Evolutionary conservation across 768 basidiomycete species (phyloP).

Genomic region (Suillus paluster): DNA sequence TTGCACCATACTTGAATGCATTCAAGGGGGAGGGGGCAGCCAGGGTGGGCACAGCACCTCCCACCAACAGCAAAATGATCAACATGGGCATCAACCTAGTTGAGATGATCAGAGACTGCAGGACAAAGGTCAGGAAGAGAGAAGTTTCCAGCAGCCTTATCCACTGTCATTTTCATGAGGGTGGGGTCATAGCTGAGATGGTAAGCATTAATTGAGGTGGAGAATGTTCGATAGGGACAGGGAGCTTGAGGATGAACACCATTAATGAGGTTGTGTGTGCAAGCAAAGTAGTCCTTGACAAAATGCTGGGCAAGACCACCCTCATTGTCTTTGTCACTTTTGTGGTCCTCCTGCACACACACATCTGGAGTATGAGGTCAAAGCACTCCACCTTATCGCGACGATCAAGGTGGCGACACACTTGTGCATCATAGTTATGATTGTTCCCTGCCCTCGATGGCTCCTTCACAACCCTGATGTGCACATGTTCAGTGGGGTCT

Average conservation of each 20-base stretch:
- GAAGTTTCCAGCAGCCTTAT: not conserved
- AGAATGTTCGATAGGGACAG: not conserved
- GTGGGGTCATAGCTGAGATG: not conserved
- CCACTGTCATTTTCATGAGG: not conserved
- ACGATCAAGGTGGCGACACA: not conserved
- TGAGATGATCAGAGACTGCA: not conserved
- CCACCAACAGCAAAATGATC: not conserved
- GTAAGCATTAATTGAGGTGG: not conserved
- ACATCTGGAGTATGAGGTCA: not conserved
- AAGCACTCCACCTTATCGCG: not conserved
- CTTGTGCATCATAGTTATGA: constrained; percentile 5
- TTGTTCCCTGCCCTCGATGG: constrained; percentile 8
- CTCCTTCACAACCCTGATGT: constrained; percentile 5
- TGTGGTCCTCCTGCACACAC: not conserved
- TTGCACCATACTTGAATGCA: constrained; percentile 34
- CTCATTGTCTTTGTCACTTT: not conserved
- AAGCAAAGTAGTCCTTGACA: constrained; percentile 3
- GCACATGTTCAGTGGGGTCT: constrained; percentile 9
- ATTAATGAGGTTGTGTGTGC: not conserved
- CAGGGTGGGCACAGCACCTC: not conserved
- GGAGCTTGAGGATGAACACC: not conserved
- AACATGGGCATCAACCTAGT: not conserved
- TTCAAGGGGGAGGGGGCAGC: constrained; percentile 19
- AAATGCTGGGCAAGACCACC: not conserved
- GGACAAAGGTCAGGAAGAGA: not conserved